These are phyloP conservation scores for Begonia loranthoides DNA, from an alignment of 306 rosid genomes.

Conservation along the genomic window DNA sequence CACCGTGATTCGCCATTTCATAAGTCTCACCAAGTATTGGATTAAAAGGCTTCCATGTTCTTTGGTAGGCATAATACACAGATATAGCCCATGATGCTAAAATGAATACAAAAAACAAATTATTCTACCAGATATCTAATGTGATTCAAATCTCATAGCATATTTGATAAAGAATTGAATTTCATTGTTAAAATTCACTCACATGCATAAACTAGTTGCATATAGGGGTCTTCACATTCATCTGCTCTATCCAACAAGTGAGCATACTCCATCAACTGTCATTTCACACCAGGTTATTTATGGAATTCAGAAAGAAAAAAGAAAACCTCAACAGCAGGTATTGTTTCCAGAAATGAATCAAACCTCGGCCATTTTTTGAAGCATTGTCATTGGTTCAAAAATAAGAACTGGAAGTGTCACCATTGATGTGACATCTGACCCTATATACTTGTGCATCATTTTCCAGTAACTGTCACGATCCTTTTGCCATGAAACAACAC, in stretches of 20 bases:
- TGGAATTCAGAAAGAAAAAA: background rate
- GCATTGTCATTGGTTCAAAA: constrained; percentile 97
- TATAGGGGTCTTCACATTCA: constrained; percentile 74
- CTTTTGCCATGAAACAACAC: constrained; percentile 13
- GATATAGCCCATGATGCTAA: background rate
- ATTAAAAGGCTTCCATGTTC: constrained; percentile 67
- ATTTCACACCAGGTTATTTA: constrained; percentile 12
- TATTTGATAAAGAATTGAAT: too few species aligned
- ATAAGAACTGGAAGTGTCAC: constrained; percentile 79
- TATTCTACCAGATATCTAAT: constrained; percentile 9
- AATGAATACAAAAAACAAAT: background rate
- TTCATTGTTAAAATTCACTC: constrained; percentile 14
- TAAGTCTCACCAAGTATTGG: constrained; percentile 95
- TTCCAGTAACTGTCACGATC: constrained; percentile 93
- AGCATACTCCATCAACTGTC: constrained; percentile 88
- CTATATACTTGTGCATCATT: constrained; percentile 89
- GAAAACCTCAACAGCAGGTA: constrained; percentile 1
- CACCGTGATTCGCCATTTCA: constrained; percentile 65
- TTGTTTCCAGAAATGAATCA: constrained; percentile 14
- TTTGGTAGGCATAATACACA: background rate
- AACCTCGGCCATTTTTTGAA: constrained; percentile 94
- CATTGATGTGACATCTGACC: constrained; percentile 77
- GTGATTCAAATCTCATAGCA: background rate
- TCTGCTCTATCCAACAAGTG: constrained; percentile 72
- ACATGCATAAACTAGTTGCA: constrained; percentile 71